A percentile compares a stretch with the other conserved stretches of the same genome.
phyloP scores from a whole-genome alignment of 139 green algal species.

The Haematococcus lacustris region DNA sequence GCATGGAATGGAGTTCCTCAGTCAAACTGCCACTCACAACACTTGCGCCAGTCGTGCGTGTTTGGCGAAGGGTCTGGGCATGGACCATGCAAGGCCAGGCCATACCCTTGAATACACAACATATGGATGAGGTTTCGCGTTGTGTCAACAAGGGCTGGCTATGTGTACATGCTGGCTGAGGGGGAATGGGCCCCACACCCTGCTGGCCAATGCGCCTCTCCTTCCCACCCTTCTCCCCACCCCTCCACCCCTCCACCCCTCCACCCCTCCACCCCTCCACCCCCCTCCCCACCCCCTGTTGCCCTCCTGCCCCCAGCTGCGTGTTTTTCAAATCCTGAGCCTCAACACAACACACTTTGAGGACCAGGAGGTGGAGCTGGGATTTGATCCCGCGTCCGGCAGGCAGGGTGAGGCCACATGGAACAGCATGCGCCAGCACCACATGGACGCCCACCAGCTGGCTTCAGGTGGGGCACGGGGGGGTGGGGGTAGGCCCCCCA shows the following conservation, averaged over 20 bases:
- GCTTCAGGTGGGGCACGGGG: conserved; percentile 7
- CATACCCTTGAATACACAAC: too few species aligned
- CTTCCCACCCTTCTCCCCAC: not conserved
- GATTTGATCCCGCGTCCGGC: not conserved
- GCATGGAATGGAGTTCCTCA: too few species aligned
- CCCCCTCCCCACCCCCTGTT: not conserved
- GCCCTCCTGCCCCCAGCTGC: conserved; percentile 11
- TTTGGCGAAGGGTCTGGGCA: too few species aligned
- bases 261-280: not conserved
- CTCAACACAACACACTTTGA: conserved; percentile 20
- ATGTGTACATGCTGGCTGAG: too few species aligned
- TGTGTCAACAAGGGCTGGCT: too few species aligned
- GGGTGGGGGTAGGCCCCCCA: too few species aligned
- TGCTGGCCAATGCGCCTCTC: not conserved
- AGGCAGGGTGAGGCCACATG: conserved; percentile 10
- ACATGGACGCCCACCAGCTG: conserved; percentile 36
- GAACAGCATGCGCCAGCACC: conserved; percentile 30
- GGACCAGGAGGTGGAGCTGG: conserved; percentile 16
- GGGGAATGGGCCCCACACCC: too few species aligned
- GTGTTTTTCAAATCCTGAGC: conserved; percentile 16
- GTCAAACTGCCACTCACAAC: too few species aligned
- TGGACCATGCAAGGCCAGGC: too few species aligned
- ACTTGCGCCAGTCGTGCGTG: too few species aligned
- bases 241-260: not conserved
- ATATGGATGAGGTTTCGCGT: not conserved